Percentiles rank a stretch among this genome's conserved stretches.
These are phyloP conservation scores for Stenogyne calaminthoides DNA, from an alignment of 305 asterid genomes.

Conservation along the genomic window DNA sequence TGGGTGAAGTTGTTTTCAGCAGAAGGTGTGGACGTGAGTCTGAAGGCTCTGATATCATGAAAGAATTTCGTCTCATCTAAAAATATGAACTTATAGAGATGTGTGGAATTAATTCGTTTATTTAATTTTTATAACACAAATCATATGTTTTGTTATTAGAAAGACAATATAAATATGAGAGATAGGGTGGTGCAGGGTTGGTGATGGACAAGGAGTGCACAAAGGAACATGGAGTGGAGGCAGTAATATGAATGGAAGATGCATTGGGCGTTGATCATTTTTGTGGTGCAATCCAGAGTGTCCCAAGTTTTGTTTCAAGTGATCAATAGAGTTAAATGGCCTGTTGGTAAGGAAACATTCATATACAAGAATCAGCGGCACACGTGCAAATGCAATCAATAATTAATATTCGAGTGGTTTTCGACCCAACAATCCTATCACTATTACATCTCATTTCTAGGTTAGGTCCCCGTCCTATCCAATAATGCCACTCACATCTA, in stretches of 20 bases:
- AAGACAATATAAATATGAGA: neutral
- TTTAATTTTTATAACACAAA: no score
- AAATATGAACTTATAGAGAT: no score
- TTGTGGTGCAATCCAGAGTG: neutral
- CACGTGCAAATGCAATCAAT: constrained; percentile 54
- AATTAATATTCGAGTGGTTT: neutral
- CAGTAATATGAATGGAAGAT: neutral
- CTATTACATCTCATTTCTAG: neutral
- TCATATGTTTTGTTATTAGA: no score
- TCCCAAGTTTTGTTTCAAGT: neutral
- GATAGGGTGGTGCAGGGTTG: constrained; percentile 21
- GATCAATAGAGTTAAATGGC: constrained; percentile 47
- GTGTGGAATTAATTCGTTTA: no score
- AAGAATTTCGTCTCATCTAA: no score
- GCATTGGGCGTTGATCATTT: neutral
- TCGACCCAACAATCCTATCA: no score
- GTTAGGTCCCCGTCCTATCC: neutral
- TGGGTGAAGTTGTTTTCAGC: no score
- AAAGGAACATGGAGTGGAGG: no score
- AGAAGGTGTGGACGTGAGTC: no score
- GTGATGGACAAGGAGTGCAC: constrained; percentile 13
- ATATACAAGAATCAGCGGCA: constrained; percentile 18
- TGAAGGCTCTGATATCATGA: no score
- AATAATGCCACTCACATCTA: neutral
- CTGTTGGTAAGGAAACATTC: constrained; percentile 60